Evolutionary conservation across 1,284 basidiomycete genomes (phyloP), one percentile per base, ranked within the genome.

Genomic region (Hemileia vastatrix): DNA sequence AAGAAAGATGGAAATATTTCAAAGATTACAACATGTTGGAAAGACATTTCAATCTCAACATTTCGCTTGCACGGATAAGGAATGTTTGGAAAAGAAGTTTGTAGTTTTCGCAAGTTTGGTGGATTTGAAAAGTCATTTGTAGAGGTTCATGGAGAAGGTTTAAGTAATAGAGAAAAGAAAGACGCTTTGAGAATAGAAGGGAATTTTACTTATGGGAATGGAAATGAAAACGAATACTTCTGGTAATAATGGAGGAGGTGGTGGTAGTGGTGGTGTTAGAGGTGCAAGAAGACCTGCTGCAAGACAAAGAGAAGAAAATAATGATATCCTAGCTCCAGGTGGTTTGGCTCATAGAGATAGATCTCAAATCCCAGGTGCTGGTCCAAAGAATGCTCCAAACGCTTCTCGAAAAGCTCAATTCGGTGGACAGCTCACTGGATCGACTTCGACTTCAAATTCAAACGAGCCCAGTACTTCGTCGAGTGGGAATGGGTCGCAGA

Each of bases 161-260:
- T n/a, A n/a, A 68, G 66, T 43, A 63, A 63, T 5, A 61, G 68
- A 27, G 68, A 74, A 62, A 66, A 64, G 43, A 67, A 71, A 54
- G 73, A 76, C 27, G 73, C 73, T 5, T 36, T 72, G 15, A 65
- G 74, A 3, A 69, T 76, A 45, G 72, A 74, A 18, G 66, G 70
- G 19, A 67, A 70, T 44, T 76, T 74, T 54, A 65, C 64, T 23
- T 73, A 69, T 61, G 70, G 72, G 27, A 27, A 27, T 27, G 27
- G 27, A 27, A 27, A 27, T 11, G 67, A n/a, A 68, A 23, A 43
- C 33, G 18, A 49, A 57, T 27, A 21, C 21, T 24, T 24, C 24
- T 9, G 15, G n/a, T 19, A 31, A 45, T 50, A 18, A 44, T 11
- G 24, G 3, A 43, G 23, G 54, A 24, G 24, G 5, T n/a, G n/a